Conservation (phyloP, 2,329 filamentous ascomycete species). For the Hypomyces perniciosus region DNA sequence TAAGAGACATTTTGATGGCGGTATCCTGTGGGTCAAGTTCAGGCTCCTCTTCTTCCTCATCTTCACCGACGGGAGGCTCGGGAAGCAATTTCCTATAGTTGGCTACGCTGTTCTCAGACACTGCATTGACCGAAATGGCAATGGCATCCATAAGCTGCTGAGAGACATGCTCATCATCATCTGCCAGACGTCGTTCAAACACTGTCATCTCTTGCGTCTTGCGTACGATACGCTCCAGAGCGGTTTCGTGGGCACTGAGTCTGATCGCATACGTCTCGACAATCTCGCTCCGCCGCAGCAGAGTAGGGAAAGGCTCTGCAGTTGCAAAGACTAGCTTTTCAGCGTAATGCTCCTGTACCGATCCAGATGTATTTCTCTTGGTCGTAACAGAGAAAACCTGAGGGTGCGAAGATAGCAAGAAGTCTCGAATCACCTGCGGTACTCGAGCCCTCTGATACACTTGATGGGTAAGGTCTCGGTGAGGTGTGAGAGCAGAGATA, state of each 20-base stretch:
- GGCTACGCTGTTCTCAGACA: constrained; percentile 69
- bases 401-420: constrained; percentile 73
- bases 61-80: constrained; percentile 35
- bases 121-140: constrained; percentile 67
- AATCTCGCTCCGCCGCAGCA: constrained; percentile 82
- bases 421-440: constrained; percentile 76
- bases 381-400: constrained; percentile 71
- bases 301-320: constrained; percentile 83
- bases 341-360: constrained; percentile 66
- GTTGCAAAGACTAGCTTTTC: constrained; percentile 84
- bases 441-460: constrained; percentile 87
- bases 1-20: constrained; percentile 75
- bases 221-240: constrained; percentile 79
- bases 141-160: constrained; percentile 69
- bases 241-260: constrained; percentile 75
- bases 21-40: constrained; percentile 59
- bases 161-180: constrained; percentile 66
- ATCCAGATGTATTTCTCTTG: constrained; percentile 61
- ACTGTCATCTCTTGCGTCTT: constrained; percentile 81
- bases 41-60: constrained; percentile 36
- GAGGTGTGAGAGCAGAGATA: constrained; percentile 71
- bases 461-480: constrained; percentile 74
- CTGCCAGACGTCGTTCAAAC: constrained; percentile 67
- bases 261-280: constrained; percentile 59
- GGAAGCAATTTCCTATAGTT: constrained; percentile 72